These are phyloP conservation scores for Ascochyta lentis DNA, from an alignment of 2,329 filamentous ascomycete species.

Conservation along the genomic window DNA sequence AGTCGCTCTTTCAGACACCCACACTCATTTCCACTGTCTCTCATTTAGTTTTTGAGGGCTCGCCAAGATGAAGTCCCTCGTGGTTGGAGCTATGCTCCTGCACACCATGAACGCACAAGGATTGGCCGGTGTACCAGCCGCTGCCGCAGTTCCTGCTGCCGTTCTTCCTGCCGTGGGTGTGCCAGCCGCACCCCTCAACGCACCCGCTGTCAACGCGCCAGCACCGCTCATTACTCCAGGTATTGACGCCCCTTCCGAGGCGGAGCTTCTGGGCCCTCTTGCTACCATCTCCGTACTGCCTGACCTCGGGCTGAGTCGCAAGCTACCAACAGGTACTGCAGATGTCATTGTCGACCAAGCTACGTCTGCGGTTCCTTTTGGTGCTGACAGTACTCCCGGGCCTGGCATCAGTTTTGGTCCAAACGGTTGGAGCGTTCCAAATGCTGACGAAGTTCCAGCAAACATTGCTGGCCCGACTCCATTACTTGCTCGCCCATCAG, in stretches of 20 bases:
- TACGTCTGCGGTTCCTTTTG: slow-evolving; percentile 1
- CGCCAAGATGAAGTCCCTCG: slow-evolving; percentile 16
- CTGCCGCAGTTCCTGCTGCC: not conserved
- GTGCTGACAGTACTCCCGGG: not conserved
- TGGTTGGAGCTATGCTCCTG: slow-evolving; percentile 19
- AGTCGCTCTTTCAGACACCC: slow-evolving; percentile 16
- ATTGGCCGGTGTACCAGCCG: not conserved
- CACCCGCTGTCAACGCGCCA: not conserved
- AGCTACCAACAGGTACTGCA: slow-evolving; percentile 6
- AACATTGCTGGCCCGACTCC: not conserved
- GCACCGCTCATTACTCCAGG: slow-evolving; percentile 9
- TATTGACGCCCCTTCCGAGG: slow-evolving; percentile 6
- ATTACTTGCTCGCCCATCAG: not conserved
- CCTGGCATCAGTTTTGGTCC: slow-evolving; percentile 5
- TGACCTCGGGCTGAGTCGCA: not conserved
- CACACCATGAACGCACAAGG: slow-evolving; percentile 12
- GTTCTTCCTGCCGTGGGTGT: not conserved
- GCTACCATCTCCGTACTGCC: not conserved
- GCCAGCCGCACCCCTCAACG: not conserved
- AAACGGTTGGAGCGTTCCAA: not conserved
- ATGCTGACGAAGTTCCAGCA: not conserved
- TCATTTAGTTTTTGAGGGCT: slow-evolving; percentile 7
- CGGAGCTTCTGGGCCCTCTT: not conserved
- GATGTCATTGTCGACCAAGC: slow-evolving; percentile 8
- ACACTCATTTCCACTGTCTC: slow-evolving; percentile 18